Percentiles rank a stretch among this genome's conserved stretches.
Conservation (phyloP, 78 protist species). For the Dictyostelium discoideum region DNA sequence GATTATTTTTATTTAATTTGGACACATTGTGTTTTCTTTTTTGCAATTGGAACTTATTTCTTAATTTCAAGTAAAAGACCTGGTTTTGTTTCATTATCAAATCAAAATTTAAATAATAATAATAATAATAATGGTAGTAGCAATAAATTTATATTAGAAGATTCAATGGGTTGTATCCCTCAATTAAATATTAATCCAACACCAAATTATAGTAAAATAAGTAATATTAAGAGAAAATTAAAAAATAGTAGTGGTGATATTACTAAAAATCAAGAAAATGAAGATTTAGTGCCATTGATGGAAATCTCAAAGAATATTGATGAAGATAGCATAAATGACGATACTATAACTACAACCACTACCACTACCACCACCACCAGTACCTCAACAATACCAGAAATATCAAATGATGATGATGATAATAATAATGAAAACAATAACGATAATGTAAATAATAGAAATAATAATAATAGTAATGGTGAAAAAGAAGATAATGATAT, state of each 20-base stretch:
- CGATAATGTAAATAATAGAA: background rate
- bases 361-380: background rate
- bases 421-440: background rate
- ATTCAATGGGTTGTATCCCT: background rate
- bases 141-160: background rate
- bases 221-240: background rate
- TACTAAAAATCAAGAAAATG: background rate
- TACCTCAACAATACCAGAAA: background rate
- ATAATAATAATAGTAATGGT: background rate
- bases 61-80: background rate
- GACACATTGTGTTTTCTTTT: conserved; percentile 12
- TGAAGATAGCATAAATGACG: background rate
- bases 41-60: background rate
- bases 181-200: background rate
- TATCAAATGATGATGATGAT: background rate
- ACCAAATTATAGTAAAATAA: background rate
- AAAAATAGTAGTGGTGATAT: background rate
- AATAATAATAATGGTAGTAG: background rate
- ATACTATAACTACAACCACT: background rate
- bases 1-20: conserved; percentile 22
- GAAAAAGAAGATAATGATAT: background rate
- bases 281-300: background rate
- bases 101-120: background rate
- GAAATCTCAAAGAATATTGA: background rate
- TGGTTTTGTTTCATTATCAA: background rate